Conservation (phyloP, 257 asterid species). For the Thymus quinquecostatus region DNA sequence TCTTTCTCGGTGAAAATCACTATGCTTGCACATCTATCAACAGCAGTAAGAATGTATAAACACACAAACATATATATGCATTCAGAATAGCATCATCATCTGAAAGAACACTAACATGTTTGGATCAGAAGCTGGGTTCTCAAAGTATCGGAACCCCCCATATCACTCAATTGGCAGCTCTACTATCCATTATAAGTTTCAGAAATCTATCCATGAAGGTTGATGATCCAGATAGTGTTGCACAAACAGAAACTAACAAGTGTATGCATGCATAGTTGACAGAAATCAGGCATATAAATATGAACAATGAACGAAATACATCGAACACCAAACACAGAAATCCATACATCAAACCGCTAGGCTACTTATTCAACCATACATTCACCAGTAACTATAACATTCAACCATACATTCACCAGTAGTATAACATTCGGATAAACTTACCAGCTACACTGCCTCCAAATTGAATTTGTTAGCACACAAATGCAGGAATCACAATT, state of each 20-base stretch:
- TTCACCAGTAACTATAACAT: neutral
- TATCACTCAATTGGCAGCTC: neutral
- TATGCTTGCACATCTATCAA: conserved; percentile 11
- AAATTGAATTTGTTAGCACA: conserved; percentile 12
- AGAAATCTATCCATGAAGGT: conserved; percentile 4
- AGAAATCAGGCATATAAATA: neutral
- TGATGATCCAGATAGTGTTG: neutral
- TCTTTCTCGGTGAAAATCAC: neutral
- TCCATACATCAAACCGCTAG: neutral
- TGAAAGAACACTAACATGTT: neutral
- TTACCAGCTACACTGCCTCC: conserved; percentile 20
- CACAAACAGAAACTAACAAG: neutral
- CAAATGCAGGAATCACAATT: neutral
- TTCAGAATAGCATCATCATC: conserved; percentile 1
- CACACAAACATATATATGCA: neutral
- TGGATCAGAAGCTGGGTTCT: neutral
- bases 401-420: neutral
- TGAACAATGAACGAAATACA: too few species aligned
- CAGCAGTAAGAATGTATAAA: neutral
- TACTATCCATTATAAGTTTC: neutral
- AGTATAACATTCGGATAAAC: neutral
- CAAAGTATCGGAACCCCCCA: neutral
- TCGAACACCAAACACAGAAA: neutral
- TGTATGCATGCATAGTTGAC: neutral
- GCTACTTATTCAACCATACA: neutral